Percentiles rank a stretch among this genome's conserved stretches.
Evolutionary conservation across 306 rosid species (phyloP).

Genomic region (Vigna nakashimae): DNA sequence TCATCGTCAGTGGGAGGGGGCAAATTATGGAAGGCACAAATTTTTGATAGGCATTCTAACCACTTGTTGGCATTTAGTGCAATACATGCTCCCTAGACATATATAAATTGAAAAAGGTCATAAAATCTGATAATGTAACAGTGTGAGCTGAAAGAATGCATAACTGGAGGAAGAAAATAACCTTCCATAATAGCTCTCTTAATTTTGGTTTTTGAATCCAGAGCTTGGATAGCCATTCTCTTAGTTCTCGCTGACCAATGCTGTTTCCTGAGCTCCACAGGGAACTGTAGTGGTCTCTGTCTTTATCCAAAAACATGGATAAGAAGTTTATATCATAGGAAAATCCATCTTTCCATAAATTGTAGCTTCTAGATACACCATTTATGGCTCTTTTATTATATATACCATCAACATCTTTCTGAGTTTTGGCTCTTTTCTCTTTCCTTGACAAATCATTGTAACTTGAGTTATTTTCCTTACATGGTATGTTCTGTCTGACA

Average conservation of each 20-base stretch:
- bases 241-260: constrained; percentile 94
- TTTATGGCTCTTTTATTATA: constrained; percentile 40
- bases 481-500: constrained; percentile 45
- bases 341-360: constrained; percentile 75
- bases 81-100: constrained; percentile 87
- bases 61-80: constrained; percentile 82
- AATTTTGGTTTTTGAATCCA: constrained; percentile 82
- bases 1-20: constrained; percentile 81
- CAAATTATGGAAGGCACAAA: constrained; percentile 77
- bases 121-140: constrained; percentile 36
- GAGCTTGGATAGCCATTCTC: constrained; percentile 92
- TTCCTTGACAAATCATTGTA: constrained; percentile 65
- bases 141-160: constrained; percentile 22
- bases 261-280: constrained; percentile 91
- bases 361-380: constrained; percentile 58
- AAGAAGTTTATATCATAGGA: constrained; percentile 83
- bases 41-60: constrained; percentile 67
- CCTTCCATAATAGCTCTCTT: constrained; percentile 94
- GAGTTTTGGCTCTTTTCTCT: constrained; percentile 72
- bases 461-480: constrained; percentile 44
- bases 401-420: constrained; percentile 58
- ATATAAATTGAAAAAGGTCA: constrained; percentile 32
- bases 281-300: constrained; percentile 85
- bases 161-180: constrained; percentile 40
- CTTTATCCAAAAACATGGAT: constrained; percentile 79